Conservation (phyloP, 2,329 filamentous ascomycete species). For the Phyllosticta citrichinensis region DNA sequence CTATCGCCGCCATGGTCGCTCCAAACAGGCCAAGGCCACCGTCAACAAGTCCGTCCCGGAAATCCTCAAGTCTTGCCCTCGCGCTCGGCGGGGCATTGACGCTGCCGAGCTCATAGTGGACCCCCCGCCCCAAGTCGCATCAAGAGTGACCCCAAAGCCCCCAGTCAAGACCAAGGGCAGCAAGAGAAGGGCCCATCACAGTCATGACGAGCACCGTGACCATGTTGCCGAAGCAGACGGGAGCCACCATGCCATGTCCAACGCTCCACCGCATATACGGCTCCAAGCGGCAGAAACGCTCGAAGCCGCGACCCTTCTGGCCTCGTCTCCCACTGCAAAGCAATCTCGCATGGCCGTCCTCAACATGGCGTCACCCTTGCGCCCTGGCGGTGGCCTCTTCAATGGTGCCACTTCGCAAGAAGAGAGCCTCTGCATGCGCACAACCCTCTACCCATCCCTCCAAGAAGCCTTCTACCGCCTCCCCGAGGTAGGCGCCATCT, state of each 20-base stretch:
- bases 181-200: constrained; percentile 8
- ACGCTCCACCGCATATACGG: constrained; percentile 25
- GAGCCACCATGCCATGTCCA: background rate
- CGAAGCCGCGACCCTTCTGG: constrained; percentile 37
- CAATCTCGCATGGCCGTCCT: constrained; percentile 42
- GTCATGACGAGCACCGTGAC: constrained; percentile 1
- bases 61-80: constrained; percentile 42
- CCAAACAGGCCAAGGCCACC: constrained; percentile 47
- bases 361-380: constrained; percentile 55
- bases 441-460: constrained; percentile 49
- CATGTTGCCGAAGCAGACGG: background rate
- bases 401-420: constrained; percentile 52
- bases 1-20: constrained; percentile 30
- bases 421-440: constrained; percentile 51
- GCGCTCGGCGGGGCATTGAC: constrained; percentile 46
- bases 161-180: constrained; percentile 11
- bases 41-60: constrained; percentile 51
- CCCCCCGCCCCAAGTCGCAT: constrained; percentile 17
- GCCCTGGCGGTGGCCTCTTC: constrained; percentile 51
- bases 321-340: constrained; percentile 13
- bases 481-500: constrained; percentile 47
- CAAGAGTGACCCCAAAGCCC: constrained; percentile 3
- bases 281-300: constrained; percentile 45
- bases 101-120: constrained; percentile 40
- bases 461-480: constrained; percentile 50